phyloP scores from a whole-genome alignment of 805 yeast genomes.

The Candida cerambycidarum region DNA sequence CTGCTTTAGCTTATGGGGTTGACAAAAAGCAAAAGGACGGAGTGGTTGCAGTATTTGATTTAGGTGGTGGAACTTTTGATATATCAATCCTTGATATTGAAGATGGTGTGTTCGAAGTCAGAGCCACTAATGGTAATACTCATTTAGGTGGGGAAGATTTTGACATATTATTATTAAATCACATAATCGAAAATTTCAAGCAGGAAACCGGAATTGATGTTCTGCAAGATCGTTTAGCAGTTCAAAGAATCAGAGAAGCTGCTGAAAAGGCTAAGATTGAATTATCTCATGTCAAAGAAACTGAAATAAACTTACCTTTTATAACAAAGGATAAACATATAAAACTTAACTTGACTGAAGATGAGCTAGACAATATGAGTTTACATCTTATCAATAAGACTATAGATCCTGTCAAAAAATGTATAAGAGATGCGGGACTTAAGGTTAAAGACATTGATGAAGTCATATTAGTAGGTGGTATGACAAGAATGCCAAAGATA shows the following conservation, averaged over 20 bases:
- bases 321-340: constrained; percentile 62
- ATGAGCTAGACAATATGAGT: constrained; percentile 66
- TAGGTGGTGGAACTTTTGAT: constrained; percentile 87
- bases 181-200: constrained; percentile 60
- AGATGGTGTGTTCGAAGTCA: constrained; percentile 77
- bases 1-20: constrained; percentile 79
- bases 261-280: constrained; percentile 78
- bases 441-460: constrained; percentile 68
- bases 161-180: constrained; percentile 60
- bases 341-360: constrained; percentile 57
- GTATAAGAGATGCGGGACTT: constrained; percentile 71
- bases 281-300: constrained; percentile 60
- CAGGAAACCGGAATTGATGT: constrained; percentile 51
- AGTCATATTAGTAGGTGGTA: constrained; percentile 80
- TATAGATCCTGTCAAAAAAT: constrained; percentile 70
- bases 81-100: constrained; percentile 76
- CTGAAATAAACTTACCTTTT: constrained; percentile 70
- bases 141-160: constrained; percentile 88
- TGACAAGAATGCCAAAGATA: constrained; percentile 87
- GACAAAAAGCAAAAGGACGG: constrained; percentile 54
- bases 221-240: constrained; percentile 51
- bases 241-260: constrained; percentile 77
- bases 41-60: constrained; percentile 62
- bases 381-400: constrained; percentile 66
- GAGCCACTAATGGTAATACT: constrained; percentile 82